Evolutionary conservation across 1,139 yeast genomes (phyloP).

Genomic region (Suhomyces wounanorum): DNA sequence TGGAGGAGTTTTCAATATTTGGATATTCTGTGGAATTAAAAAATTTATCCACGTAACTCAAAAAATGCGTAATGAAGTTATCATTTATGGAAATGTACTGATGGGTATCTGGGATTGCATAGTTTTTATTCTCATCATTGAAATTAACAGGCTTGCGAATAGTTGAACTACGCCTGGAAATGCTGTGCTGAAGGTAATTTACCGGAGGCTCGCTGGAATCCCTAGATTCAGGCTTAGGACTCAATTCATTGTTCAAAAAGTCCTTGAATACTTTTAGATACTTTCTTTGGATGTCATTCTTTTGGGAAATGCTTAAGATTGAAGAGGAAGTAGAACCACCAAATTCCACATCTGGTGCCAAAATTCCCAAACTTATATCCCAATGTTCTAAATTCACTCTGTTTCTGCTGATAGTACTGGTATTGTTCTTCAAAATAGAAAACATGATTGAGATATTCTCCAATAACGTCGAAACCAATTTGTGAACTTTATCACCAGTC

Average conservation of each 20-base stretch:
- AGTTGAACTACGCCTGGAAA: slow-evolving; percentile 1
- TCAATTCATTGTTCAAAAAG: slow-evolving; percentile 38
- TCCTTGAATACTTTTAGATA: slow-evolving; percentile 37
- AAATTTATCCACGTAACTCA: slow-evolving; percentile 37
- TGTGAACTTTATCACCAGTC: slow-evolving; percentile 22
- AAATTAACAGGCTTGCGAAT: slow-evolving; percentile 9
- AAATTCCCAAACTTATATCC: slow-evolving; percentile 41
- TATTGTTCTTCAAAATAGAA: slow-evolving; percentile 29
- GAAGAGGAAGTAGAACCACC: slow-evolving; percentile 6
- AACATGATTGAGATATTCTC: slow-evolving; percentile 38
- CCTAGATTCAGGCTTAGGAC: slow-evolving; percentile 4
- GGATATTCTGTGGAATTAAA: slow-evolving; percentile 27
- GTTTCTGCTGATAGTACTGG: slow-evolving; percentile 41
- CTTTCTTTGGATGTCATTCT: slow-evolving; percentile 33
- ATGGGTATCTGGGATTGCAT: slow-evolving; percentile 38
- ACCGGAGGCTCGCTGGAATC: slow-evolving; percentile 4
- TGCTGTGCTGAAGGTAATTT: neutral
- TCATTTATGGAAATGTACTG: slow-evolving; percentile 40
- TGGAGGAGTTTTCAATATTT: slow-evolving; percentile 23
- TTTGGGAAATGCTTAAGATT: slow-evolving; percentile 26
- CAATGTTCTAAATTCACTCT: slow-evolving; percentile 47
- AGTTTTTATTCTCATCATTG: slow-evolving; percentile 24
- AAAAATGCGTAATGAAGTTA: slow-evolving; percentile 38
- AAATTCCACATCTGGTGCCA: slow-evolving; percentile 31
- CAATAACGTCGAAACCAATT: slow-evolving; percentile 33